Evolutionary conservation across 1,139 yeast species (phyloP), one percentile per base, ranked within the genome.

Genomic region (Debaryomyces psychrophilus): DNA sequence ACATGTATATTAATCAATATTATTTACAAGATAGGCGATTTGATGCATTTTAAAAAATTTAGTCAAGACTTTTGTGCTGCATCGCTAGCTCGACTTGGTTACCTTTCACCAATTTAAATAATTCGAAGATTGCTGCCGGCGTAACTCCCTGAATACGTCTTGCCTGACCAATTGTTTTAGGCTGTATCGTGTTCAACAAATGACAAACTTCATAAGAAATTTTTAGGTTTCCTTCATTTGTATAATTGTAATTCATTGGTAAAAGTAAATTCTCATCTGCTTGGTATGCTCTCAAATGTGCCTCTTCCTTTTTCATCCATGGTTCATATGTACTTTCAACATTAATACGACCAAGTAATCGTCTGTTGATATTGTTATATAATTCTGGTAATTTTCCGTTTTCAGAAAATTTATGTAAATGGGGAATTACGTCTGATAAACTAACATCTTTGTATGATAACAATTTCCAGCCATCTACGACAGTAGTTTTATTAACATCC

Each of bases 71-170:
- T 18, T 40, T 31, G 42, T 50, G 43, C 44, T 48, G 56, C 8
- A 20, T 20, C 5, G 57, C 57, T 8, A 56, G 44, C n/a, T 53
- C 54, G 9, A 49, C 48, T 50, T 68, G 75, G 20, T 56, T 60
- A 7, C 66, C 64, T 46, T 61, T 67, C 3, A 73, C 77, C 45
- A 76, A 59, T 49, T 71, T 73, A 53, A 81, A 85, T 35, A 87
- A 71, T 55, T 85, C 90, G 56, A 85, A 85, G 2, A 85, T 70
- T 0, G 92, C 86, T 1, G 90, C 89, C 0, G 98, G 97, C 0
- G 98, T 93, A 1, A 93, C 85, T 0, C 99, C 98, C 59, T 93
- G 96, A 14, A 92, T 87, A 55, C 98, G 76, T 59, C 96, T 77
- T 0, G 98, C 98, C 62, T 93, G 98, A 0, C 98, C 98, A 42